Base-by-base conservation (phyloP, 2,329 filamentous ascomycete species). In the Clonostachys byssicola region DNA sequence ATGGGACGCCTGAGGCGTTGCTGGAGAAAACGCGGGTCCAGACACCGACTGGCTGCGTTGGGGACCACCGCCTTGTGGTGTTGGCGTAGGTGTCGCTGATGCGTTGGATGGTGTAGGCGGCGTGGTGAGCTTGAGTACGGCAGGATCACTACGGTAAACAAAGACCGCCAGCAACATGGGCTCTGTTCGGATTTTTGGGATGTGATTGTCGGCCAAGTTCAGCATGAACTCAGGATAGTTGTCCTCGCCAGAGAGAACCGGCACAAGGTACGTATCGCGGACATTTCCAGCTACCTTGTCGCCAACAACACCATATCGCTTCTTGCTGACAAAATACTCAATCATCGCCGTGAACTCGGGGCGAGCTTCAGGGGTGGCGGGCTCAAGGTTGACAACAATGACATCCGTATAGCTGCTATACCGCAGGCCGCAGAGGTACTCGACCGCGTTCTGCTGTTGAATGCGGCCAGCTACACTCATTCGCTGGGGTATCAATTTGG, bases 181-280 rank as follows among this genome's bases (percentile, higher is more conserved):
- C 54, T 95, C 86, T 0, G 83, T 74, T 14, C 88, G 78, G 3
- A 80, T 79, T 49, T 81, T 77, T 41, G 92, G 88, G 34, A 96
- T 80, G 33, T 81, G 81, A 62, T 92, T 92, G 56, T 92, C 87
- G 52, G 89, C 85, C n/a, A 97, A 78, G 59, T 95, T 88, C 51
- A 90, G 81, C 64, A 96, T 83, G 57, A 96, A 96, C 51, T 92
- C 88, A 0, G 94, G 92, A 40, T 92, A 80, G 44, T 79, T 80
- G 34, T 73, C 75, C 23, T 81, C 75, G 23, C 89, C 90, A 6
- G 84, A 78, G 34, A 90, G 81, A 5, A 97, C 81, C 0, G 94
- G 92, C 10, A 96, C 86, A 34, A 97, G 79, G 63, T 97, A 97
- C 2, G 92, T 89, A 61, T 97, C 92, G 50, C 91, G 86, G 43